These are phyloP conservation scores for Hibiscus trionum DNA, from an alignment of 345 rosid species.

Conservation along the genomic window DNA sequence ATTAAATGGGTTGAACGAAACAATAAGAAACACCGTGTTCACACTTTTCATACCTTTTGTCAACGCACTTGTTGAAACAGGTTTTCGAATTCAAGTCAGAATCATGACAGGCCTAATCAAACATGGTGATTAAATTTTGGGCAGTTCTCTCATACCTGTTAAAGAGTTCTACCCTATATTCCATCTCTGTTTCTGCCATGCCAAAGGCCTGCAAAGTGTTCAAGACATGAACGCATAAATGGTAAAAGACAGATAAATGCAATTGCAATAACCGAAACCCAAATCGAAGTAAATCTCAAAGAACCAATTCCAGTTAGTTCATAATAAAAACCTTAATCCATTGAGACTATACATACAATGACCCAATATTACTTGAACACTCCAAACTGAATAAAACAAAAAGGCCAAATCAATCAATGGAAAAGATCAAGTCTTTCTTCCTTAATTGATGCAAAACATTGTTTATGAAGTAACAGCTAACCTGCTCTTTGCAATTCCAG, in stretches of 20 bases:
- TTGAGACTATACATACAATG: too few relatives aligned
- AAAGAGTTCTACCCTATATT: constrained; percentile 84
- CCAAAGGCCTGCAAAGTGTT: constrained; percentile 55
- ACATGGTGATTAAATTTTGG: not conserved
- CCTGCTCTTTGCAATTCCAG: constrained; percentile 69
- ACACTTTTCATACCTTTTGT: constrained; percentile 53
- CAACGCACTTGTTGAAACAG: constrained; percentile 88
- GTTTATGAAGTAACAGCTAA: constrained; percentile 7
- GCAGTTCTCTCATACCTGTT: constrained; percentile 47
- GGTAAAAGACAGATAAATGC: not conserved
- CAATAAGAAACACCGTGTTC: not conserved
- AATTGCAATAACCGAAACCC: not conserved
- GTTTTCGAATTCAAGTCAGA: not conserved
- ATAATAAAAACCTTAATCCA: not conserved
- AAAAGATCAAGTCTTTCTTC: not conserved
- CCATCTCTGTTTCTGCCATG: constrained; percentile 95
- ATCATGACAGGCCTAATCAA: not conserved
- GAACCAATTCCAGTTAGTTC: not conserved
- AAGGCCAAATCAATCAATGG: not conserved
- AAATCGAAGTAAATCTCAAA: not conserved
- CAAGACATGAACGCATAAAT: constrained; percentile 9
- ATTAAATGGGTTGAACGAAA: not conserved
- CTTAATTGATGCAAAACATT: not conserved
- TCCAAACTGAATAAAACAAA: not conserved
- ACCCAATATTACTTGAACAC: not conserved